A percentile compares a stretch with the other conserved stretches of the same genome.
These are phyloP conservation scores for Carex parvula DNA, from an alignment of 176 grass and related monocot species.

Conservation along the genomic window DNA sequence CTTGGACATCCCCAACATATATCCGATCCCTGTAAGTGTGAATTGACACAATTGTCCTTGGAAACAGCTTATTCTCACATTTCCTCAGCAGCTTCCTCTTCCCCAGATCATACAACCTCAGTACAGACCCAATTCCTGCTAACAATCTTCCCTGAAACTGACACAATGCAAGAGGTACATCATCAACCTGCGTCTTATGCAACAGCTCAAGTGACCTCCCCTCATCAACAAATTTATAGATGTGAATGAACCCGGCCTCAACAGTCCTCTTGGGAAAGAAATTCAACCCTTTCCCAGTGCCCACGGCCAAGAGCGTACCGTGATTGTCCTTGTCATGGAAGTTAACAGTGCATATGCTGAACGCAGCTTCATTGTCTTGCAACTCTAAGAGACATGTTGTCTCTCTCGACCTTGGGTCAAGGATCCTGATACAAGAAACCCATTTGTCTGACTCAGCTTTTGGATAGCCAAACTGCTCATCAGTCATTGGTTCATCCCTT, in stretches of 20 bases:
- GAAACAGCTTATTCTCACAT: constrained; percentile 98
- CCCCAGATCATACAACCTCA: constrained; percentile 90
- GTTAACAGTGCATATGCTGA: constrained; percentile 92
- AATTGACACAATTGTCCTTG: constrained; percentile 71
- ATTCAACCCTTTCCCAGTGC: constrained; percentile 84
- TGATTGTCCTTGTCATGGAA: constrained; percentile 96
- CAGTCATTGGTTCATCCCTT: constrained; percentile 64
- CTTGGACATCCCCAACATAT: constrained; percentile 92
- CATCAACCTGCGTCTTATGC: constrained; percentile 97
- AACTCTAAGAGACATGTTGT: constrained; percentile 89
- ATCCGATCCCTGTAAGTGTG: constrained; percentile 98
- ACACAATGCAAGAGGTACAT: constrained; percentile 77
- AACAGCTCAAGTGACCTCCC: constrained; percentile 85
- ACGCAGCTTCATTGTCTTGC: constrained; percentile 87
- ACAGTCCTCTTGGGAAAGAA: constrained; percentile 86
- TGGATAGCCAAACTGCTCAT: constrained; percentile 97
- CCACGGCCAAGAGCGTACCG: constrained; percentile 80
- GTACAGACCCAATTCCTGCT: constrained; percentile 83
- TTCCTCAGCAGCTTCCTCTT: constrained; percentile 92
- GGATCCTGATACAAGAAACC: constrained; percentile 96
- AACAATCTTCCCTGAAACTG: constrained; percentile 88
- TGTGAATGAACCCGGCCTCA: constrained; percentile 83
- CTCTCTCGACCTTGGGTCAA: constrained; percentile 81
- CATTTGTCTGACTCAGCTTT: constrained; percentile 84
- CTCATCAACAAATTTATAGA: constrained; percentile 97